Conservation (phyloP, 2,329 filamentous ascomycete genomes). For the Dactylonectria macrodidyma region DNA sequence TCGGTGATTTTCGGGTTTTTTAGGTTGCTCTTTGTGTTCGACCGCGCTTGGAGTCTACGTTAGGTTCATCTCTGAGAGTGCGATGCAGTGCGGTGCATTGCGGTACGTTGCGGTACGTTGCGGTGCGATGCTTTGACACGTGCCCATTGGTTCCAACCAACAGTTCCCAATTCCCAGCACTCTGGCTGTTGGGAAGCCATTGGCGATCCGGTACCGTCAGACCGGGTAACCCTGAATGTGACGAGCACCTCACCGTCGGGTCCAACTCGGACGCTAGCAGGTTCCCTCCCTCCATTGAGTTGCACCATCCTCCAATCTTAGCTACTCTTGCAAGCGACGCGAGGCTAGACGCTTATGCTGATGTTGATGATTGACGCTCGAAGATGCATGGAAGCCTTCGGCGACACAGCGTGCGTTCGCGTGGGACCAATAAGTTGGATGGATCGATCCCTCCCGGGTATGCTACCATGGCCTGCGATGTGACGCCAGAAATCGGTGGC, state of each 20-base stretch:
- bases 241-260: conserved; percentile 9
- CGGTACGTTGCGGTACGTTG: neutral
- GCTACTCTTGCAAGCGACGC: conserved; percentile 6
- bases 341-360: conserved; percentile 18
- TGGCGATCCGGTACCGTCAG: conserved; percentile 36
- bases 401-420: conserved; percentile 20
- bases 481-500: conserved; percentile 7
- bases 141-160: conserved; percentile 31
- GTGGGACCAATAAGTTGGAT: conserved; percentile 6
- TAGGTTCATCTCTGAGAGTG: conserved; percentile 5
- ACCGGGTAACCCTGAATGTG: conserved; percentile 18
- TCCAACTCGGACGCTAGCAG: conserved; percentile 31
- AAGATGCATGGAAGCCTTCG: conserved; percentile 28
- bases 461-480: conserved; percentile 16
- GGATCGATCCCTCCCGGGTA: conserved; percentile 11
- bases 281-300: conserved; percentile 27
- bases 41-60: conserved; percentile 10
- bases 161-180: conserved; percentile 40
- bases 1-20: neutral
- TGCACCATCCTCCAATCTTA: conserved; percentile 23
- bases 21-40: conserved; percentile 19
- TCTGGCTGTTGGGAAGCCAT: conserved; percentile 40
- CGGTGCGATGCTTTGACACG: conserved; percentile 30
- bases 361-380: conserved; percentile 21
- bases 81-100: conserved; percentile 28